Evolutionary conservation across 192 early-diverging fungal species (phyloP).

Genomic region (Polychytrium aggregatum): DNA sequence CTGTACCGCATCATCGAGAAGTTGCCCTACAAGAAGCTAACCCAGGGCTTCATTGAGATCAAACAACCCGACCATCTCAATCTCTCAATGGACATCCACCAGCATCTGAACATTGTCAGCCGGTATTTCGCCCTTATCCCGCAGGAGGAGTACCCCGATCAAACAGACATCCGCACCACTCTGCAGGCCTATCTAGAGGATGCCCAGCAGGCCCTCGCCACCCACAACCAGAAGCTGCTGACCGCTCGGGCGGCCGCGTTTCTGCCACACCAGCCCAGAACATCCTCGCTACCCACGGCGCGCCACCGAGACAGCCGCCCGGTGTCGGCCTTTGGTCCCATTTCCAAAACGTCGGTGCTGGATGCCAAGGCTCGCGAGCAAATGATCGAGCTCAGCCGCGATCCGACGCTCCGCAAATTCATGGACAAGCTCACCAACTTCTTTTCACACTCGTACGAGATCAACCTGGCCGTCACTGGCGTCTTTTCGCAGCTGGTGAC

Average conservation of each 20-base stretch:
- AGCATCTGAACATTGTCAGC: slow-evolving; percentile 17
- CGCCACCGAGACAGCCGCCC: too few relatives aligned
- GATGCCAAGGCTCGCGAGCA: slow-evolving; percentile 3
- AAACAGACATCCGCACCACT: slow-evolving; percentile 1
- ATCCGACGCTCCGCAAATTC: slow-evolving; percentile 28
- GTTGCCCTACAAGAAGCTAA: slow-evolving; percentile 16
- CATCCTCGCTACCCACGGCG: too few relatives aligned
- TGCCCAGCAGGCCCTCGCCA: slow-evolving; percentile 14
- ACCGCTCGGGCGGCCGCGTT: too few relatives aligned
- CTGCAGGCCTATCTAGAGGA: slow-evolving; percentile 42
- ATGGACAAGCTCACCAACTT: slow-evolving; percentile 40
- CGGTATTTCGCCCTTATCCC: slow-evolving; percentile 25
- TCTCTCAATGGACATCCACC: slow-evolving; percentile 14
- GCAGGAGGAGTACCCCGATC: slow-evolving; percentile 1
- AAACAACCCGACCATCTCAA: not conserved
- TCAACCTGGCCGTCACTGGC: slow-evolving; percentile 87
- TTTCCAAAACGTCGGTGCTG: too few relatives aligned
- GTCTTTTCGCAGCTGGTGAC: slow-evolving; percentile 74
- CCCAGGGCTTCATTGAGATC: not conserved
- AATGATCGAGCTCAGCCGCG: slow-evolving; percentile 15
- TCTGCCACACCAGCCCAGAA: too few relatives aligned
- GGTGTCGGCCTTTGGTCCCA: not conserved
- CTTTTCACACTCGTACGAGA: slow-evolving; percentile 74
- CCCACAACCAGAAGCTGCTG: slow-evolving; percentile 1
- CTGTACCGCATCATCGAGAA: slow-evolving; percentile 63